Conservation (phyloP, 768 basidiomycete species). For the Amyloporia xantha region DNA sequence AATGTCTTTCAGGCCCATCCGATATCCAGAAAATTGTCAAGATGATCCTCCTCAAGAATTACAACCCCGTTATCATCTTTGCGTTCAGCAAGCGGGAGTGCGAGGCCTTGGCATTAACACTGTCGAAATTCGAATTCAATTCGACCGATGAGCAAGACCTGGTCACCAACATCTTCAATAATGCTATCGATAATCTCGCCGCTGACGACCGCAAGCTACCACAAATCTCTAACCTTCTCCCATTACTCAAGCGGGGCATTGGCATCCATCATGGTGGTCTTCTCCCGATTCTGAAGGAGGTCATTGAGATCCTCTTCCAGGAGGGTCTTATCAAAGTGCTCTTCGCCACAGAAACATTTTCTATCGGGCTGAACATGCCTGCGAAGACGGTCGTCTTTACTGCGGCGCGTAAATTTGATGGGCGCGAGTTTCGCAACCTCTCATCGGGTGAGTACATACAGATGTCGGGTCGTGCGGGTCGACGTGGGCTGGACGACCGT, state of each 20-base stretch:
- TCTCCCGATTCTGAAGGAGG: slow-evolving; percentile 95
- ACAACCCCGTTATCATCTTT: slow-evolving; percentile 97
- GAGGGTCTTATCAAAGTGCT: slow-evolving; percentile 97
- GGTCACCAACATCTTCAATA: slow-evolving; percentile 85
- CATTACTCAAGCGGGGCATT: slow-evolving; percentile 89
- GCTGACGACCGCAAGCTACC: slow-evolving; percentile 85
- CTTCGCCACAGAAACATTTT: slow-evolving; percentile 98
- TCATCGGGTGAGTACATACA: slow-evolving; percentile 98
- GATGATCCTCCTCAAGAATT: slow-evolving; percentile 97
- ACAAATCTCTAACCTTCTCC: slow-evolving; percentile 88
- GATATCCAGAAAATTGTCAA: slow-evolving; percentile 97
- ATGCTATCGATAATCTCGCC: slow-evolving; percentile 86
- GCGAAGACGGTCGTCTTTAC: slow-evolving; percentile 99
- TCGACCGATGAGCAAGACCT: slow-evolving; percentile 86
- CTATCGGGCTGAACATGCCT: slow-evolving; percentile 98
- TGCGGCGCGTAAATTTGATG: slow-evolving; percentile 92
- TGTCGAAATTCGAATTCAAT: slow-evolving; percentile 97
- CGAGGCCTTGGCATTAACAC: slow-evolving; percentile 81
- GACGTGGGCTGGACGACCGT: slow-evolving; percentile 95
- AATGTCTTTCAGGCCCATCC: slow-evolving; percentile 54
- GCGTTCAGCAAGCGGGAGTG: slow-evolving; percentile 98
- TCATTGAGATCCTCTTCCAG: slow-evolving; percentile 98
- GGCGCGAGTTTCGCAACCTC: slow-evolving; percentile 87
- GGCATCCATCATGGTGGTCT: slow-evolving; percentile 98
- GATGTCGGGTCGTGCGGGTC: slow-evolving; percentile 97